Evolutionary conservation across 768 basidiomycete species (phyloP), one percentile per base, ranked within the genome.

Genomic region (Rhodotorula toruloides): DNA sequence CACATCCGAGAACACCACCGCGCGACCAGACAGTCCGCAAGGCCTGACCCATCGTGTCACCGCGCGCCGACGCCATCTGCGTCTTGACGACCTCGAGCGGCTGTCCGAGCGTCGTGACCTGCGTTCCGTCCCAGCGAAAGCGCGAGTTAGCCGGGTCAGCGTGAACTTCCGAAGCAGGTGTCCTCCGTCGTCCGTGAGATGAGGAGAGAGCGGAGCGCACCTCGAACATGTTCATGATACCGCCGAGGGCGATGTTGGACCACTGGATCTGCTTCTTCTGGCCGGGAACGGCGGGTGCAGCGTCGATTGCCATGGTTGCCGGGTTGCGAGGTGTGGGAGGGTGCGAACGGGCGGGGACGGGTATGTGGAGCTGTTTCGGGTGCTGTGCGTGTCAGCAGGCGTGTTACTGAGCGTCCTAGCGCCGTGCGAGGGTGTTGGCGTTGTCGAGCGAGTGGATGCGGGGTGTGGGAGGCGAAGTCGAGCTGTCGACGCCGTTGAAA

Each of bases 81-180:
- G 96, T 99, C 81, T 99, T 99, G 72, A 98, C 79, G 40, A 98
- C 96, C 80, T 99, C 96, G 64, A 99, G 81, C 29, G 96, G 96
- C 81, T 99, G 96, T 43, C 96, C 96, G 37, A 99, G 84, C 14
- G 94, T 97, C 62, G 96, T 97, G 72, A 99, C 96, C 87, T 97
- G 54, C 29, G n/a, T n/a, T n/a, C n/a, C n/a, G n/a, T 29, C 49
- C n/a, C 27, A 22, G 32, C 47, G 16, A 13, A 37, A 25, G 21
- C 25, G 34, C 7, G 8, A 27, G 7, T 25, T 29, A 44, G 22
- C 44, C 21, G 44, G 44, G 44, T 46, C 4, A 25, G 32, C 50
- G 50, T 17, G 29, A 19, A 34, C 17, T 5, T 12, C 27, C 16
- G 5, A 22, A 16, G 8, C 46, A 27, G 46, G 13, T 29, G 17